phyloP scores from a whole-genome alignment of 768 basidiomycete species.

The Hemileccinum impolitum region DNA sequence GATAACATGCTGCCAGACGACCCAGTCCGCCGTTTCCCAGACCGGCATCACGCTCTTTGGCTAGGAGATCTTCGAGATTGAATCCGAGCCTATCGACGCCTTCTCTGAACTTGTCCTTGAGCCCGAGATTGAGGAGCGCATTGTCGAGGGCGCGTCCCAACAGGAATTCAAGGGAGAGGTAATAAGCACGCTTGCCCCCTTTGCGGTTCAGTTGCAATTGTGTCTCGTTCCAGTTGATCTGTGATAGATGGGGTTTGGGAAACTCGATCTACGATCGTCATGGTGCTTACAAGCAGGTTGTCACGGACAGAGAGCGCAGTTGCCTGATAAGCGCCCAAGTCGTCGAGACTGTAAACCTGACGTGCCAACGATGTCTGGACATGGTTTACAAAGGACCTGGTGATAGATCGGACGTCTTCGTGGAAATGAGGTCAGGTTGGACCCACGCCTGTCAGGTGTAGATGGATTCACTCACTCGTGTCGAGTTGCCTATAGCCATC shows the following conservation, averaged over 20 bases:
- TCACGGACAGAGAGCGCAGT: constrained; percentile 86
- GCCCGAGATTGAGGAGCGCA: constrained; percentile 82
- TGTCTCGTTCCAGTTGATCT: constrained; percentile 87
- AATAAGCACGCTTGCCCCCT: constrained; percentile 87
- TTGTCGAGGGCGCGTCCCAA: constrained; percentile 81
- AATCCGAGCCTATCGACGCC: constrained; percentile 82
- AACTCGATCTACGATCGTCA: neutral
- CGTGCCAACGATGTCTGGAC: constrained; percentile 89
- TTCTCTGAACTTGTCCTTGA: constrained; percentile 71
- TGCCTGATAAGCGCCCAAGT: constrained; percentile 89
- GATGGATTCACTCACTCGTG: constrained; percentile 39
- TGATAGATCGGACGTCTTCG: constrained; percentile 58
- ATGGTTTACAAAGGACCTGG: constrained; percentile 75
- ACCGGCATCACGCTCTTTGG: constrained; percentile 89
- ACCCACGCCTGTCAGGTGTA: neutral
- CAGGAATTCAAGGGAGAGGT: constrained; percentile 91
- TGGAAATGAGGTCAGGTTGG: neutral
- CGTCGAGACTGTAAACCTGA: constrained; percentile 84
- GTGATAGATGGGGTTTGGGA: neutral
- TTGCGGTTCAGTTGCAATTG: constrained; percentile 76
- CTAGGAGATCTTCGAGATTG: constrained; percentile 81
- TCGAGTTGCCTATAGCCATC: constrained; percentile 54
- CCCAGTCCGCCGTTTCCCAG: constrained; percentile 96
- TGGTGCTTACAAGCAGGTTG: constrained; percentile 64
- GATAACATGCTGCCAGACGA: constrained; percentile 94